Evolutionary conservation across 1,139 yeast genomes (phyloP).

Genomic region (Pichia sorboxylosa): DNA sequence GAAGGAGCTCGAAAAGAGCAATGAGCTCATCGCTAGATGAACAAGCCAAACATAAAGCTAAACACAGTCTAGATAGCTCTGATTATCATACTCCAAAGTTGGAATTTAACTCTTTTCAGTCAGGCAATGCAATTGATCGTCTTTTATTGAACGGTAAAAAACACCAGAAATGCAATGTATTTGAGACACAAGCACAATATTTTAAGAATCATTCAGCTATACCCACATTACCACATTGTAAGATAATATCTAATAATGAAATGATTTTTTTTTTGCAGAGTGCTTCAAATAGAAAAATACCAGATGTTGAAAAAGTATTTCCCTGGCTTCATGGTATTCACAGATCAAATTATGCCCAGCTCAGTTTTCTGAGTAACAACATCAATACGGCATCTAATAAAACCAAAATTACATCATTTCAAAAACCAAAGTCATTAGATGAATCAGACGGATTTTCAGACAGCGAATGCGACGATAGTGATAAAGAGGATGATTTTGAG

Average conservation of each 20-base stretch:
- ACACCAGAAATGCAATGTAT: neutral
- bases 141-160: too few relatives aligned
- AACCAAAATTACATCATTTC: slow-evolving; percentile 9
- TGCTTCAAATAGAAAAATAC: slow-evolving; percentile 45
- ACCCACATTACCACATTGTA: slow-evolving; percentile 10
- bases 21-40: slow-evolving; percentile 22
- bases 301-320: slow-evolving; percentile 58
- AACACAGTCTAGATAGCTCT: slow-evolving; percentile 10
- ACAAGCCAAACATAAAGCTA: slow-evolving; percentile 17
- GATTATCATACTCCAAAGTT: neutral
- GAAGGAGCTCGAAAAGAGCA: slow-evolving; percentile 20
- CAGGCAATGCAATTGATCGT: neutral
- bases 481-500: slow-evolving; percentile 3
- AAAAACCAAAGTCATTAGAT: slow-evolving; percentile 8
- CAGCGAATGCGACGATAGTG: slow-evolving; percentile 1
- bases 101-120: neutral
- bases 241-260: slow-evolving; percentile 18
- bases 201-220: slow-evolving; percentile 12
- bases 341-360: slow-evolving; percentile 39
- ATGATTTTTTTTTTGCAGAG: slow-evolving; percentile 27
- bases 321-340: slow-evolving; percentile 87
- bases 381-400: slow-evolving; percentile 3
- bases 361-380: slow-evolving; percentile 20
- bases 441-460: neutral
- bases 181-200: slow-evolving; percentile 5